Evolutionary conservation across 768 basidiomycete species (phyloP).

Genomic region (Brasilioporus rufonigricans): DNA sequence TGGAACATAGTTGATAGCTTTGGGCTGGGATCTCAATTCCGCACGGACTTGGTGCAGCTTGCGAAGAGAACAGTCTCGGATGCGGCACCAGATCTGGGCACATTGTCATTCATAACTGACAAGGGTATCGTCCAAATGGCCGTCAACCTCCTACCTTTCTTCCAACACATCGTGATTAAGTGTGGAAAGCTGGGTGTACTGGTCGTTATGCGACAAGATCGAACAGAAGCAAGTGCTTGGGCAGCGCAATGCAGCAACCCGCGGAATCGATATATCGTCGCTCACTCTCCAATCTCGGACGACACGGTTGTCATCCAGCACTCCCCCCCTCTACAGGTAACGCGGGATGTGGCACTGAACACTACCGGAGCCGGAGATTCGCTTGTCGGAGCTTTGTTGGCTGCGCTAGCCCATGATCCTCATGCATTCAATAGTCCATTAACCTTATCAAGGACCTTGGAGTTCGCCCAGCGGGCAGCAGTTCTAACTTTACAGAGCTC

Average conservation of each 20-base stretch:
- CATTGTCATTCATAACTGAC: slow-evolving; percentile 59
- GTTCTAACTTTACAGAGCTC: slow-evolving; percentile 55
- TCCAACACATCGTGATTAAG: slow-evolving; percentile 83
- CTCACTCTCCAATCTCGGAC: slow-evolving; percentile 41
- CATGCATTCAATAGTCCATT: slow-evolving; percentile 45
- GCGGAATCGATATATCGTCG: slow-evolving; percentile 48
- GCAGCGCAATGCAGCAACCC: slow-evolving; percentile 44
- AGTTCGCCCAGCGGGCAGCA: slow-evolving; percentile 64
- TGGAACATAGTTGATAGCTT: slow-evolving; percentile 67
- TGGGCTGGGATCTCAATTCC: slow-evolving; percentile 64
- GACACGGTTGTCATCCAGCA: slow-evolving; percentile 67
- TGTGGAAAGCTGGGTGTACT: slow-evolving; percentile 71
- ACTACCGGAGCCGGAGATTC: slow-evolving; percentile 95
- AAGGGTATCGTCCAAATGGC: slow-evolving; percentile 80
- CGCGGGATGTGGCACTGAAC: slow-evolving; percentile 46
- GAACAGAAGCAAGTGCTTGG: slow-evolving; percentile 49
- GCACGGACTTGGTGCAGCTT: slow-evolving; percentile 61
- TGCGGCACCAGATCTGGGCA: slow-evolving; percentile 38
- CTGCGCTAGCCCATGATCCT: slow-evolving; percentile 49
- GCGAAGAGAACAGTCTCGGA: slow-evolving; percentile 46
- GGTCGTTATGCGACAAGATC: slow-evolving; percentile 54
- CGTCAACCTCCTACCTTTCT: slow-evolving; percentile 78
- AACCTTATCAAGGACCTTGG: slow-evolving; percentile 44
- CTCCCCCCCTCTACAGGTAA: slow-evolving; percentile 55
- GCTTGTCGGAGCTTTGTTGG: slow-evolving; percentile 81